Evolutionary conservation across 805 yeast species (phyloP).

Genomic region (Wickerhamomyces bovis): DNA sequence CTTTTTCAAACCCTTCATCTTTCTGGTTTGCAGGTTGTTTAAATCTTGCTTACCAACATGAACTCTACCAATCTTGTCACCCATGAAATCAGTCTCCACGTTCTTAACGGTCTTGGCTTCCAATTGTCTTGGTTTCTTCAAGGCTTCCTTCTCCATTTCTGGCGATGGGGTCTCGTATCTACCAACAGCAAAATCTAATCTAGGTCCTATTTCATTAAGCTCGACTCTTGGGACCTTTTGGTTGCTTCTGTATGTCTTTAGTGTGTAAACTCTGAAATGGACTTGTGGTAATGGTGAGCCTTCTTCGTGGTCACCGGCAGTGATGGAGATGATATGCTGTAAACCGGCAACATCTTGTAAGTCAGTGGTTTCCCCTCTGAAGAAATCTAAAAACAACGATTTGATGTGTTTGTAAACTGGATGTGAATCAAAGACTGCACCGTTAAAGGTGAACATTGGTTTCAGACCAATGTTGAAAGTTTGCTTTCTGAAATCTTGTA

Average conservation of each 20-base stretch:
- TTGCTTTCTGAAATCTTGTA: slow-evolving; percentile 71
- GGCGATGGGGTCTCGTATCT: slow-evolving; percentile 77
- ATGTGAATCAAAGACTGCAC: slow-evolving; percentile 84
- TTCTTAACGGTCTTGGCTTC: slow-evolving; percentile 84
- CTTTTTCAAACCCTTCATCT: slow-evolving; percentile 95
- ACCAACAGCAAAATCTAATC: slow-evolving; percentile 89
- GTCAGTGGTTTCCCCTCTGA: slow-evolving; percentile 75
- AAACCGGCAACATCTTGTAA: slow-evolving; percentile 92
- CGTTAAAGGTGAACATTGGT: slow-evolving; percentile 92
- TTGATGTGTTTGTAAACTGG: slow-evolving; percentile 82
- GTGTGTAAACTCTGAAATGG: slow-evolving; percentile 84
- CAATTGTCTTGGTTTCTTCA: slow-evolving; percentile 72
- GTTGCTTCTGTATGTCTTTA: slow-evolving; percentile 75
- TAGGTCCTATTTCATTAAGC: slow-evolving; percentile 91
- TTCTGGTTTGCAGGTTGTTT: slow-evolving; percentile 85
- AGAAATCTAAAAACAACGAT: slow-evolving; percentile 85
- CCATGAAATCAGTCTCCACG: slow-evolving; percentile 79
- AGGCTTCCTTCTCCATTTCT: slow-evolving; percentile 87
- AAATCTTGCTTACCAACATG: slow-evolving; percentile 96
- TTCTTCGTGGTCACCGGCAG: slow-evolving; percentile 69
- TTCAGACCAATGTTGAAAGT: slow-evolving; percentile 87
- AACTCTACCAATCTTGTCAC: slow-evolving; percentile 94
- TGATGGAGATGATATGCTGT: slow-evolving; percentile 82
- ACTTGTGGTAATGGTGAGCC: slow-evolving; percentile 68
- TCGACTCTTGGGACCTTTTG: slow-evolving; percentile 93